Evolutionary conservation across 768 basidiomycete species (phyloP).

Genomic region (Crepidotus variabilis): DNA sequence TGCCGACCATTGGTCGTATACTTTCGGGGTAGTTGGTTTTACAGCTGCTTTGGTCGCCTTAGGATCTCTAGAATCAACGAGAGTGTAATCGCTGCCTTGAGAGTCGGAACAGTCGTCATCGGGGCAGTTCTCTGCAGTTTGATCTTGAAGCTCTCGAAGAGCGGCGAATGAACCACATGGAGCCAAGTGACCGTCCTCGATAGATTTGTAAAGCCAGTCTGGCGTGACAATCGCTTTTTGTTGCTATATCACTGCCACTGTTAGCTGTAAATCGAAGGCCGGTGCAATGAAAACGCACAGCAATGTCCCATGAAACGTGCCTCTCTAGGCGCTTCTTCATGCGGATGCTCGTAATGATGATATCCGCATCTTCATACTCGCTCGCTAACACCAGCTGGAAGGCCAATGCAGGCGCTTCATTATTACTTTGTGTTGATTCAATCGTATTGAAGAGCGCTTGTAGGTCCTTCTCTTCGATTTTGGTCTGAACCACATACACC

Average conservation of each 20-base stretch:
- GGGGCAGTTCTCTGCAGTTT: conserved; percentile 43
- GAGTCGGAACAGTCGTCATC: conserved; percentile 24
- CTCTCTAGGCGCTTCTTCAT: conserved; percentile 70
- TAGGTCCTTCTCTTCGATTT: conserved; percentile 28
- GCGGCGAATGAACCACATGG: conserved; percentile 59
- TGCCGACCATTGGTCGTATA: conserved; percentile 31
- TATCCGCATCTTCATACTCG: conserved; percentile 47
- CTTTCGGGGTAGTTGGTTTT: conserved; percentile 18
- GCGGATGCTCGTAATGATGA: conserved; percentile 61
- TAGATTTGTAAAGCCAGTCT: conserved; percentile 64
- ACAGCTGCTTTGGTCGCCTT: conserved; percentile 6
- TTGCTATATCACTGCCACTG: conserved; percentile 38
- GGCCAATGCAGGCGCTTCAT: background rate
- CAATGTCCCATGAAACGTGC: conserved; percentile 60
- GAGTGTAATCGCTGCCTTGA: conserved; percentile 1
- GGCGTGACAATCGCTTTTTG: conserved; percentile 67
- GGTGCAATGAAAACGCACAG: conserved; percentile 40
- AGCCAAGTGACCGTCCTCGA: conserved; percentile 36
- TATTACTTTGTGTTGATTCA: conserved; percentile 19
- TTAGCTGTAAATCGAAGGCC: conserved; percentile 2
- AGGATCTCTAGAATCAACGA: background rate
- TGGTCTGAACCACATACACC: conserved; percentile 35
- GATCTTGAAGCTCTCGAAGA: conserved; percentile 43
- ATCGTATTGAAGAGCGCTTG: conserved; percentile 32
- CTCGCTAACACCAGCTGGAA: conserved; percentile 30